Evolutionary conservation across 2,329 filamentous ascomycete genomes (phyloP), one percentile per base, ranked within the genome.

Genomic region (Eutypa lata): DNA sequence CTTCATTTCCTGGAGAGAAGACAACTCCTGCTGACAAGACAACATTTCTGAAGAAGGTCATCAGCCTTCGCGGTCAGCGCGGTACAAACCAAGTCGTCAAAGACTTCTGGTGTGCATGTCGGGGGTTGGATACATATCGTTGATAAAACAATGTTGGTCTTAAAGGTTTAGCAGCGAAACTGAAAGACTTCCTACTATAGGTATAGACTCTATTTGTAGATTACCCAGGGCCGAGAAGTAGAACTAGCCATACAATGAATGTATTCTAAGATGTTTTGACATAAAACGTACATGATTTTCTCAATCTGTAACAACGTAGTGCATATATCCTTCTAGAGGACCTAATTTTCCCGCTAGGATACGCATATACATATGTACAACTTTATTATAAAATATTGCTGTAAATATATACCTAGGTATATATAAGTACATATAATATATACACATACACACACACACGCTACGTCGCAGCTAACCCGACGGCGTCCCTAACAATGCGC

Each of bases 21-120:
- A 76, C 90, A 2, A 75, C 78, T 0, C 63, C 70, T 2, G 75
- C 78, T 49, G 84, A 89, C 37, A 90, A 87, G 69, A 70, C 70
- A 2, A 58, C 81, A 11, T 91, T 90, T 61, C 62, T 90, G 33
- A 83, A 86, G 66, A 88, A 86, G 63, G 65, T 91, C 10, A 71
- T 87, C 31, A 83, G 83, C 63, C 72, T 90, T 33, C 76, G 88
- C 38, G 88, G 88, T 7, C 76, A 80, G 1, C 77, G 80, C 57
- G 73, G 77, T 48, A 90, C 87, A 3, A 89, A 86, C 57, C 79
- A 84, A 51, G 76, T 89, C 1, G 82, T 90, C 3, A 80, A 82
- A 53, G 86, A 89, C 28, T 91, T 91, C 64, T 91, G 87, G 84
- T 71, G 89, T n/a, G 76, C 79, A 2, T 86, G 85, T 56, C 76